Conservation (phyloP, 2,329 filamentous ascomycete genomes). For the Phaeosphaeriaceae sp. region DNA sequence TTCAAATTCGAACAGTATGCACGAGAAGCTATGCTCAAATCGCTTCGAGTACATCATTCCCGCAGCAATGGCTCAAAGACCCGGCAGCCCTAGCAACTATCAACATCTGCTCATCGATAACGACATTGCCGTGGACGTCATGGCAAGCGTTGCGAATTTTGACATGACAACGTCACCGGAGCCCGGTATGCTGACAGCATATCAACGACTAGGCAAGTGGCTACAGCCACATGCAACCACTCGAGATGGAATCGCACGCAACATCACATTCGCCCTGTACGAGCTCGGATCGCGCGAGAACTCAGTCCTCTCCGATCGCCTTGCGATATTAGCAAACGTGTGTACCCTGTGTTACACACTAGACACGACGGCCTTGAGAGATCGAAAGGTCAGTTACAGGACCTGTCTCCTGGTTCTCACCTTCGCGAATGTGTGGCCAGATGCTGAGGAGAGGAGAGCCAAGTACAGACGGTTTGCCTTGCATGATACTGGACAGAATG, state of each 20-base stretch:
- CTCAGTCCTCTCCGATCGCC: not conserved
- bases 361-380: not conserved
- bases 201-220: not conserved
- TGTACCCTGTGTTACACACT: not conserved
- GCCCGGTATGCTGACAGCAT: not conserved
- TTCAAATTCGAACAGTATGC: not conserved
- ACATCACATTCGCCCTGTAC: not conserved
- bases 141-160: not conserved
- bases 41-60: not conserved
- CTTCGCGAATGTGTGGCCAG: not conserved
- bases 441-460: not conserved
- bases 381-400: not conserved
- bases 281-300: not conserved
- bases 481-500: too few relatives aligned
- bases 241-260: not conserved
- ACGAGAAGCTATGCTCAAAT: not conserved
- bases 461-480: not conserved
- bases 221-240: not conserved
- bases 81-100: not conserved
- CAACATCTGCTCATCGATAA: not conserved
- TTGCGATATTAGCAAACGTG: not conserved
- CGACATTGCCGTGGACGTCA: not conserved
- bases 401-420: not conserved
- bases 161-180: not conserved
- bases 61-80: not conserved